Base-by-base conservation (phyloP, 371 early-diverging fungal genomes). In the Funneliformis caledonium region DNA sequence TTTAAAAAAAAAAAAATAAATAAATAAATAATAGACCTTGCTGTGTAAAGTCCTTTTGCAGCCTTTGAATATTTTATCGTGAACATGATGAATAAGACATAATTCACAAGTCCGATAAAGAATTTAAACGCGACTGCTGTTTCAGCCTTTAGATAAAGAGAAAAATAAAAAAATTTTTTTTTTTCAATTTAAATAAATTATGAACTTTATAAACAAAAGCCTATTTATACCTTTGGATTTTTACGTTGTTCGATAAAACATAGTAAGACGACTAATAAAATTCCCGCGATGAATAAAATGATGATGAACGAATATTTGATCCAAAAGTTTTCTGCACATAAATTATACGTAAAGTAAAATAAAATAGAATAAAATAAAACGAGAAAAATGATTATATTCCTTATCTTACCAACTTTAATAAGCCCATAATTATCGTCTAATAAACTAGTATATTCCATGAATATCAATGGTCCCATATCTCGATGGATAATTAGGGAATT, bases 401-500 rank as follows among this genome's bases (percentile, higher is more conserved):
- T 52, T 26, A 16, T 52, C 19, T 19, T 56, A 56, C 56, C 56
- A 56, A 6, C 2, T 56, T 56, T 4, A 19, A 56, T 16, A 56
- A 56, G 56, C 16, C 56, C 56, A 19, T 56, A 56, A 56, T 56
- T 19, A 56, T 19, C 19, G 7, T 56, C 56, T 19, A 56, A 19
- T 7, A 56, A 4, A 64, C 11, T 0, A 64, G 33, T 11, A 64
- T 64, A 33, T 64, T 64, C 26, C 33, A 64, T 31, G 5, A 26
- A 64, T 64, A 31, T 2, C 31, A 64, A 31, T 33, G 64, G 33
- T 26, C 31, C 33, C 22, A 31, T 31, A 37, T 64, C 67, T 48
- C 56, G 64, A 78, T 78, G 64, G 16, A 31, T 26, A 6, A 78
- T 78, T 12, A 76, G n/a, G 1, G 45, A 42, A 45, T 60, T 50